Evolutionary conservation across 768 basidiomycete genomes (phyloP).

Genomic region (Mycena latifolia): DNA sequence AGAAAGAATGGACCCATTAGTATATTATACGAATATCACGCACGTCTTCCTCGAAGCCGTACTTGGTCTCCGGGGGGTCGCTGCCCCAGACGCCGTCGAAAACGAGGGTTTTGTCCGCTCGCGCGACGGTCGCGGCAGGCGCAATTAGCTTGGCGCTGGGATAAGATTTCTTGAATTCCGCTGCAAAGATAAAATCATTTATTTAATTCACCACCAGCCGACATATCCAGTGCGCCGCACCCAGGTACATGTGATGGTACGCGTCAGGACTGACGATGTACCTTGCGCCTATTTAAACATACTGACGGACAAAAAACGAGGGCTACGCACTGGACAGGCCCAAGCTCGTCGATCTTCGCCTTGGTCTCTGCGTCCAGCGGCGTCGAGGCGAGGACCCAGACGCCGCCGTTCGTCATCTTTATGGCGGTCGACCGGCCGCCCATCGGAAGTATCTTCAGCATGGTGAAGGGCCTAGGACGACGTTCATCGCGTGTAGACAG

Average conservation of each 20-base stretch:
- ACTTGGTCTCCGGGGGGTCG: conserved; percentile 71
- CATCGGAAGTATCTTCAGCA: conserved; percentile 76
- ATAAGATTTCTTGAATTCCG: conserved; percentile 61
- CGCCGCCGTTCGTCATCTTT: conserved; percentile 72
- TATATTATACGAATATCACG: conserved; percentile 10
- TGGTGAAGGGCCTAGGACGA: conserved; percentile 71
- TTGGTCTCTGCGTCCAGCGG: conserved; percentile 77
- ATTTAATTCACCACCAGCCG: conserved; percentile 17
- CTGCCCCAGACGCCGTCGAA: conserved; percentile 79
- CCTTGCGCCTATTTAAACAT: no score
- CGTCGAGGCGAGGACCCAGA: conserved; percentile 87
- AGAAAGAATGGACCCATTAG: not conserved
- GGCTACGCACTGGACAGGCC: conserved; percentile 71
- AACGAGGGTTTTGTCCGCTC: conserved; percentile 61
- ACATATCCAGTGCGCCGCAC: conserved; percentile 44
- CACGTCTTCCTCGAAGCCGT: conserved; percentile 83
- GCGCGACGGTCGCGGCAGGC: conserved; percentile 65
- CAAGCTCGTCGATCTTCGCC: conserved; percentile 70
- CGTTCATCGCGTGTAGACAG: not conserved
- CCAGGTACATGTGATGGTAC: conserved; percentile 71
- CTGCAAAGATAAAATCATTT: not conserved
- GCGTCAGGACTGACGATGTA: conserved; percentile 68
- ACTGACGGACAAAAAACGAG: not conserved
- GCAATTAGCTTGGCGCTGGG: conserved; percentile 80
- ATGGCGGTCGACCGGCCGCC: conserved; percentile 90